A percentile compares a stretch with the other conserved stretches of the same genome.
Conservation (phyloP, 768 basidiomycete genomes). For the Phaffia tasmanica region DNA sequence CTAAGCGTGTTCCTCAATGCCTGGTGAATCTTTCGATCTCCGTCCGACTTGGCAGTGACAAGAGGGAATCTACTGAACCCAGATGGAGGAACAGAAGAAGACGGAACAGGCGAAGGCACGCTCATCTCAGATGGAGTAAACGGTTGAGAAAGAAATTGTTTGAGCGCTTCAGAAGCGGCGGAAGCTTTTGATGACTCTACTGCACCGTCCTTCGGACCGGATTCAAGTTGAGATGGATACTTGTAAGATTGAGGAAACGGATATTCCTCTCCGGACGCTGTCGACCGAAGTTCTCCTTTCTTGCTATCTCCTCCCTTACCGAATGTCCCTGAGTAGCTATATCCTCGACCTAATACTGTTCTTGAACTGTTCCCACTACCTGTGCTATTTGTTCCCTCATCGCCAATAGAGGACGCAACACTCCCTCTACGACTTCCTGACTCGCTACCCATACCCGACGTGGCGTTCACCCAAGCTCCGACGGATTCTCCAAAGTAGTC, state of each 20-base stretch:
- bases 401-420: no score
- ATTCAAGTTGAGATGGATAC: neutral
- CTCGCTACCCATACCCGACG: neutral
- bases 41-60: neutral
- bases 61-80: neutral
- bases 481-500: constrained; percentile 20
- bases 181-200: neutral
- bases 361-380: neutral
- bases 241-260: neutral
- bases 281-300: neutral
- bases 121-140: constrained; percentile 9
- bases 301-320: neutral
- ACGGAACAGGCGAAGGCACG: neutral
- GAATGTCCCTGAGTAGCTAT: neutral
- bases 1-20: no score
- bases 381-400: neutral
- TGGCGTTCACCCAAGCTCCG: neutral
- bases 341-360: neutral
- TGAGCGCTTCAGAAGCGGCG: constrained; percentile 1
- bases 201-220: no score
- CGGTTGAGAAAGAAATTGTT: constrained; percentile 7
- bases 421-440: no score
- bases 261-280: neutral
- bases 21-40: neutral
- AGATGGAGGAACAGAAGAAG: neutral